Conservation (phyloP, 257 asterid genomes). For the Mitragyna speciosa region DNA sequence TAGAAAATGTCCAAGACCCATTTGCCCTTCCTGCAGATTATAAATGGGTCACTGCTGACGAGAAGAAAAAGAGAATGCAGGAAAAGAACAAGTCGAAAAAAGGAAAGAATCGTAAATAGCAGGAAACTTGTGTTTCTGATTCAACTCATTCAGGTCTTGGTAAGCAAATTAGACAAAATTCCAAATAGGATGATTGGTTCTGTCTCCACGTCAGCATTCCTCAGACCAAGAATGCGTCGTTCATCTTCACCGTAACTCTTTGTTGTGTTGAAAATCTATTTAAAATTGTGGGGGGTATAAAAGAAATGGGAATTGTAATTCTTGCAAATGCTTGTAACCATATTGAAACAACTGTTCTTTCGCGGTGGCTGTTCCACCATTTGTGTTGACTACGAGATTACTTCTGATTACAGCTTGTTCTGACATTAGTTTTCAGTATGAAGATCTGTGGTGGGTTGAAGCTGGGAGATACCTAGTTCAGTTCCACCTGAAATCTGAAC, state of each 20-base stretch:
- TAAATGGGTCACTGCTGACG: slow-evolving; percentile 80
- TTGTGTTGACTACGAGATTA: background rate
- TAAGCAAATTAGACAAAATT: background rate
- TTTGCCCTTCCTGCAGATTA: slow-evolving; percentile 77
- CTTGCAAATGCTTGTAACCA: slow-evolving; percentile 32
- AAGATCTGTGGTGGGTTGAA: background rate
- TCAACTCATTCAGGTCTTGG: slow-evolving; percentile 1
- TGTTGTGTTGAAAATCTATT: slow-evolving; percentile 8
- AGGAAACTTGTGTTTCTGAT: background rate
- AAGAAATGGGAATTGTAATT: slow-evolving; percentile 24
- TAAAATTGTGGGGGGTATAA: slow-evolving; percentile 43
- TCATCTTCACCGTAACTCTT: slow-evolving; percentile 3
- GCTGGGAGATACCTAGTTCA: background rate
- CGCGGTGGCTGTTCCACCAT: slow-evolving; percentile 15
- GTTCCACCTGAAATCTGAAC: background rate
- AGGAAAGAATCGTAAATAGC: slow-evolving; percentile 54
- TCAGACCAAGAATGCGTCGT: background rate
- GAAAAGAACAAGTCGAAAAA: slow-evolving; percentile 76
- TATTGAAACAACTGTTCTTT: slow-evolving; percentile 23
- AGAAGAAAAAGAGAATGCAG: slow-evolving; percentile 86
- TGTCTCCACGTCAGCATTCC: slow-evolving; percentile 2
- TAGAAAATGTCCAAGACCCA: slow-evolving; percentile 70
- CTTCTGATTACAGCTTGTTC: background rate
- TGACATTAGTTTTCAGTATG: background rate
- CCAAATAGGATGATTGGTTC: slow-evolving; percentile 4